phyloP scores from a whole-genome alignment of 495 filamentous ascomycete genomes.

The Aspergillus biplanus region DNA sequence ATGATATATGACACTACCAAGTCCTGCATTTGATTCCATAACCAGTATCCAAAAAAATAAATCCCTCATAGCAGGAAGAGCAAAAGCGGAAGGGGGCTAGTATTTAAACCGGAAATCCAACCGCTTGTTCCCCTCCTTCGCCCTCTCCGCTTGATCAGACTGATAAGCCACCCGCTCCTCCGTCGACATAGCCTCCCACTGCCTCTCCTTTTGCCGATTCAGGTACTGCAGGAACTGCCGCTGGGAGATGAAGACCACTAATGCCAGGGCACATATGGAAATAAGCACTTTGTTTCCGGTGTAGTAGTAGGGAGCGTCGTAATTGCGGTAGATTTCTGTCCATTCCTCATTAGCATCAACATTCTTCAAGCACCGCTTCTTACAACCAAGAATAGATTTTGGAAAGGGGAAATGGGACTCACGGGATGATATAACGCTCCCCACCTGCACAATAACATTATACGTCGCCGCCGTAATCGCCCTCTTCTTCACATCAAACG shows the following conservation, averaged over 20 bases:
- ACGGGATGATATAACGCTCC: constrained; percentile 36
- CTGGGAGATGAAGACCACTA: constrained; percentile 36
- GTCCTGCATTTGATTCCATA: too few species aligned
- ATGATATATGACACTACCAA: too few species aligned
- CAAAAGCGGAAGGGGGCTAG: constrained; percentile 6
- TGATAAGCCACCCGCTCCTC: constrained; percentile 40
- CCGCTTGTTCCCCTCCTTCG: constrained; percentile 41
- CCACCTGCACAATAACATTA: constrained; percentile 48
- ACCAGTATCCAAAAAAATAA: too few species aligned
- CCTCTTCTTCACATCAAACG: constrained; percentile 44
- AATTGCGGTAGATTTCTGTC: constrained; percentile 39
- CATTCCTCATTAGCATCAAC: constrained; percentile 1
- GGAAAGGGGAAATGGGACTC: constrained; percentile 5
- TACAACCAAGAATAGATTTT: neutral
- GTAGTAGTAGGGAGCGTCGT: constrained; percentile 42
- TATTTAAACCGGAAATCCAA: constrained; percentile 45
- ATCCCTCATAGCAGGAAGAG: too few species aligned
- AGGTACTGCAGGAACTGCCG: constrained; percentile 33
- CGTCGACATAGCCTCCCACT: constrained; percentile 38
- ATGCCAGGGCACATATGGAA: constrained; percentile 35
- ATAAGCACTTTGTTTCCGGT: constrained; percentile 44
- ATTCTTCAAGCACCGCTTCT: neutral
- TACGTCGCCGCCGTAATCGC: constrained; percentile 49
- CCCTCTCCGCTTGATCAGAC: constrained; percentile 32
- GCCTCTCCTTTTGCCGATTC: constrained; percentile 41